phyloP scores from a whole-genome alignment of 768 basidiomycete genomes.

The Kwoniella bestiolae region DNA sequence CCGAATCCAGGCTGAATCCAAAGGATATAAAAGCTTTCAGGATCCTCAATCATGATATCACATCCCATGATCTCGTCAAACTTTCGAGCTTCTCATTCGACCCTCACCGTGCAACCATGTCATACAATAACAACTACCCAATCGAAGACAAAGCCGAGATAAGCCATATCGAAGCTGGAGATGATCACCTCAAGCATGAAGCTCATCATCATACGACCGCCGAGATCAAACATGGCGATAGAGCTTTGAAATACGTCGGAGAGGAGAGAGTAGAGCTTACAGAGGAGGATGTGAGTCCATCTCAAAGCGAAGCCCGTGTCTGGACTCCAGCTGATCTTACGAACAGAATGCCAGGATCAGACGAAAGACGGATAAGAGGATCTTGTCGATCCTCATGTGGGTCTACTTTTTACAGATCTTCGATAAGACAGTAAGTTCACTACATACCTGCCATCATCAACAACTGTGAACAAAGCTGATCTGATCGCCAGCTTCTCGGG shows the following conservation, averaged over 20 bases:
- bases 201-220: constrained; percentile 16
- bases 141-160: constrained; percentile 24
- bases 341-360: constrained; percentile 37
- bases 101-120: background rate
- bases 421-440: constrained; percentile 34
- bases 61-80: background rate
- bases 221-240: constrained; percentile 42
- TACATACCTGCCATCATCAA: constrained; percentile 15
- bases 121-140: background rate
- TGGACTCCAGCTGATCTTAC: background rate
- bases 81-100: too few species aligned
- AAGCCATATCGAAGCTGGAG: constrained; percentile 22
- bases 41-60: too few species aligned
- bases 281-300: constrained; percentile 49
- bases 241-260: constrained; percentile 35
- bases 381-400: constrained; percentile 50
- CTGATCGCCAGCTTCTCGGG: constrained; percentile 32
- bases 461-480: too few species aligned
- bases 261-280: constrained; percentile 48
- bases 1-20: background rate
- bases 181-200: constrained; percentile 16
- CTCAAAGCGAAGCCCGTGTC: background rate
- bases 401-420: constrained; percentile 55
- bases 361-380: constrained; percentile 50
- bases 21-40: too few species aligned